Base-by-base conservation (phyloP, 805 yeast species). In the Limtongia smithiae region DNA sequence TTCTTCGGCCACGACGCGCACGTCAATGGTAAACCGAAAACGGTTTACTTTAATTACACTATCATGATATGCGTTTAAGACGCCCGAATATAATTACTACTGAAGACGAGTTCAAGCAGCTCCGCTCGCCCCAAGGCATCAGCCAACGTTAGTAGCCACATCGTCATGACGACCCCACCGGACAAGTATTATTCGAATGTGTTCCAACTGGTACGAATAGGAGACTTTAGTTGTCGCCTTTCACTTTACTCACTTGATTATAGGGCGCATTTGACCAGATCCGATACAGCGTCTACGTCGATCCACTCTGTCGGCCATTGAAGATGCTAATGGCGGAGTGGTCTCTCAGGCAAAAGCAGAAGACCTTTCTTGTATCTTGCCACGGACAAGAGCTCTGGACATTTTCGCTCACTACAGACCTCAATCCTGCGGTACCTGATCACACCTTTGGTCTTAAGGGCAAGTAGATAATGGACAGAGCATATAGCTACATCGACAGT, bases 341-440 rank as follows among this genome's bases (percentile, higher is more conserved):
- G 58, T 38, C 55, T 28, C 38, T 54, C 4, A 43, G 51, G 37
- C 55, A 44, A 18, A 43, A 49, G 20, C 38, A 28, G 25, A 53
- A 52, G 36, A 36, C 49, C 1, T 30, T 46, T 20, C 37, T 54
- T 27, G 58, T 49, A 2, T 46, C 55, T 8, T 37, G 51, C 35
- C 46, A 46, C 21, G 39, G 44, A 17, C 54, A 55, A 31, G 58
- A 54, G 42, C 34, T 55, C 14, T 55, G 60, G 60, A 48, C 58
- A 2, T 55, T 55, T 21, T 55, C 60, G 3, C 35, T 54, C 17
- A 32, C 21, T 12, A 57, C 54, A 15, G 17, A 22, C 6, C 43
- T 24, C 24, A 35, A 20, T 33, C 54, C 60, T 20, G 41, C 48
- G 0, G 42, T 30, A 7, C 60, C 60, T 15, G 50, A 51, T 34